Evolutionary conservation across 371 early-diverging fungal species (phyloP).

Genomic region (Mucor mucedo): DNA sequence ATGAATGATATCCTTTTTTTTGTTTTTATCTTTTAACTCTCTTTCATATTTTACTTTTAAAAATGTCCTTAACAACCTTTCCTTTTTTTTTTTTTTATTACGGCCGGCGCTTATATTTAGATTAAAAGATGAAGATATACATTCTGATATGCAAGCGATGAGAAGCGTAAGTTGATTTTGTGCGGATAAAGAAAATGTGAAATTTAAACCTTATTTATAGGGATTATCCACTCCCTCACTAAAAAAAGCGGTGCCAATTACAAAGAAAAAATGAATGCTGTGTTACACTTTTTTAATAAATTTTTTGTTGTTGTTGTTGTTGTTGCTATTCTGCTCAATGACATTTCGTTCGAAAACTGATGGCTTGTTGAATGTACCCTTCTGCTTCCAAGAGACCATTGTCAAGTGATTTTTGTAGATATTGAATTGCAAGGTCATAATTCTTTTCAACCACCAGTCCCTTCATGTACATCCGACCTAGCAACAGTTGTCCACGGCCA

Average conservation of each 20-base stretch:
- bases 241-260: slow-evolving; percentile 1
- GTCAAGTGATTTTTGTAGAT: too few relatives aligned
- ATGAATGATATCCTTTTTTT: slow-evolving; percentile 51
- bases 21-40: background rate
- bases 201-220: background rate
- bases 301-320: too few relatives aligned
- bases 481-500: too few relatives aligned
- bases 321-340: too few relatives aligned
- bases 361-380: too few relatives aligned
- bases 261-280: background rate
- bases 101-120: slow-evolving; percentile 46
- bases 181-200: background rate
- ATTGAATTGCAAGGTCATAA: too few relatives aligned
- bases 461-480: too few relatives aligned
- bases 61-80: slow-evolving; percentile 38
- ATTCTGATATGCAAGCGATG: slow-evolving; percentile 48
- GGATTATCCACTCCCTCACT: slow-evolving; percentile 8
- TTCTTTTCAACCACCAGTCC: too few relatives aligned
- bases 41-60: background rate
- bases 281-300: too few relatives aligned
- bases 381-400: too few relatives aligned
- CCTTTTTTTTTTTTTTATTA: slow-evolving; percentile 9
- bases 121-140: slow-evolving; percentile 48
- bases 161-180: slow-evolving; percentile 30
- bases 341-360: too few relatives aligned